A percentile compares a stretch with the other conserved stretches of the same genome.
Conservation (phyloP, 2,329 filamentous ascomycete species). For the Emericellopsis atlantica region DNA sequence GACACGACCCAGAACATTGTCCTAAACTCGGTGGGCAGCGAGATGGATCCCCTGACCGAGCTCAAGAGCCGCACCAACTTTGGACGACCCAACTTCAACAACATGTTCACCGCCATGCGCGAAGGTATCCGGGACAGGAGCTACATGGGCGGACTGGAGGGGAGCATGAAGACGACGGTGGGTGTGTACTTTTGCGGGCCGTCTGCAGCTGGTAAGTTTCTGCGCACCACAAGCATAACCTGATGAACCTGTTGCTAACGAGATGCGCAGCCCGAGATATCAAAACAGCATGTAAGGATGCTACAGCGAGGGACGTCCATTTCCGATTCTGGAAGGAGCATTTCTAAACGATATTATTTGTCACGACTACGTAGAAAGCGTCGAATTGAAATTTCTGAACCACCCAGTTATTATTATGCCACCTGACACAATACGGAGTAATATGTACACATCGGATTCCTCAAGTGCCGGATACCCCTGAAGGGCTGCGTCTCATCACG, state of each 20-base stretch:
- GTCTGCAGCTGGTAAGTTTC: slow-evolving; percentile 47
- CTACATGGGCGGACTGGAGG: slow-evolving; percentile 74
- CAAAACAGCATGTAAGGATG: slow-evolving; percentile 63
- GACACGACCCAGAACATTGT: slow-evolving; percentile 96
- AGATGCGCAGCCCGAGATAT: slow-evolving; percentile 60
- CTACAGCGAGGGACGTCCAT: slow-evolving; percentile 64
- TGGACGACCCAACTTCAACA: slow-evolving; percentile 78
- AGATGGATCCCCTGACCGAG: slow-evolving; percentile 84
- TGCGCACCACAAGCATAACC: not conserved
- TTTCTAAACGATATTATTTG: slow-evolving; percentile 29
- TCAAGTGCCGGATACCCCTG: not conserved
- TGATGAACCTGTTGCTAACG: slow-evolving; percentile 18
- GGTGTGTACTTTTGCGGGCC: slow-evolving; percentile 98
- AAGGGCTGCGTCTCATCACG: not conserved
- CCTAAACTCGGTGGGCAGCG: slow-evolving; percentile 82
- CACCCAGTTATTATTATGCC: not conserved
- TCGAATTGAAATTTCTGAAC: not conserved
- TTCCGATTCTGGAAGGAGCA: slow-evolving; percentile 99
- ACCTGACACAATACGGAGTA: not conserved
- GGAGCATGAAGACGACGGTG: slow-evolving; percentile 66
- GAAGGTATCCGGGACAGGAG: slow-evolving; percentile 75
- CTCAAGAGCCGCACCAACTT: slow-evolving; percentile 86
- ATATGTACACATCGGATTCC: not conserved
- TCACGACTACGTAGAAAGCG: not conserved
- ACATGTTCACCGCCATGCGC: slow-evolving; percentile 73